Evolutionary conservation across 2,329 filamentous ascomycete genomes (phyloP).

Genomic region (Lojkania enalia): DNA sequence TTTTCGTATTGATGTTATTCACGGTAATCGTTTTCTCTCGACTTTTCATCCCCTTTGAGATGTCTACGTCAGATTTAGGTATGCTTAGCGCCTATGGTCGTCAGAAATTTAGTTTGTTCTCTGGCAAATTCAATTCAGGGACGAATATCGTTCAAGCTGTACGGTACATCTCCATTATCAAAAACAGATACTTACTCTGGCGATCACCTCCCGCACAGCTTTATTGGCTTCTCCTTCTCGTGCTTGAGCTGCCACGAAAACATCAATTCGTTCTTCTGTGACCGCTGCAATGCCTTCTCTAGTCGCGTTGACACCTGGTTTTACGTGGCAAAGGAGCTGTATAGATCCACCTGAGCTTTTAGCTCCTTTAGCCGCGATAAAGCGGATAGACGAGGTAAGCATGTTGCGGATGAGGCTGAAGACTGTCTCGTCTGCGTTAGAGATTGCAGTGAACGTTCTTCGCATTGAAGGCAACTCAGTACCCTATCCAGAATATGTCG

Average conservation of each 20-base stretch:
- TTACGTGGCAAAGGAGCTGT: constrained; percentile 68
- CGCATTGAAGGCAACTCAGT: too few relatives aligned
- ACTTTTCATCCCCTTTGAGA: constrained; percentile 66
- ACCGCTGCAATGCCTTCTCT: constrained; percentile 65
- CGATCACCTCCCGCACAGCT: constrained; percentile 65
- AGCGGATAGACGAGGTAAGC: constrained; percentile 34
- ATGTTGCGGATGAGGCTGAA: too few relatives aligned
- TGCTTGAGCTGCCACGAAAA: constrained; percentile 68
- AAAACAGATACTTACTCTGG: too few relatives aligned
- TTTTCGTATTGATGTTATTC: constrained; percentile 9
- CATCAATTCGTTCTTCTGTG: constrained; percentile 60
- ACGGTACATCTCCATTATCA: constrained; percentile 53
- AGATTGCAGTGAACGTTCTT: too few relatives aligned
- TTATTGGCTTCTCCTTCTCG: constrained; percentile 71
- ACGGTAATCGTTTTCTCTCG: constrained; percentile 60
- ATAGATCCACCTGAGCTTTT: constrained; percentile 42
- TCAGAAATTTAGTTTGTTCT: too few relatives aligned
- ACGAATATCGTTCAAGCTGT: not conserved
- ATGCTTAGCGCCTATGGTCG: constrained; percentile 61
- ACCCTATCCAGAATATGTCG: too few relatives aligned
- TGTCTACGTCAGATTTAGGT: constrained; percentile 65
- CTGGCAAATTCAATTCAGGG: too few relatives aligned
- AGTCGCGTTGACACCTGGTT: constrained; percentile 64
- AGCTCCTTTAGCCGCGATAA: constrained; percentile 27
- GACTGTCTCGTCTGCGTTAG: too few relatives aligned